Evolutionary conservation across 768 basidiomycete species (phyloP), one percentile per base, ranked within the genome.

Genomic region (Lentinus brumalis): DNA sequence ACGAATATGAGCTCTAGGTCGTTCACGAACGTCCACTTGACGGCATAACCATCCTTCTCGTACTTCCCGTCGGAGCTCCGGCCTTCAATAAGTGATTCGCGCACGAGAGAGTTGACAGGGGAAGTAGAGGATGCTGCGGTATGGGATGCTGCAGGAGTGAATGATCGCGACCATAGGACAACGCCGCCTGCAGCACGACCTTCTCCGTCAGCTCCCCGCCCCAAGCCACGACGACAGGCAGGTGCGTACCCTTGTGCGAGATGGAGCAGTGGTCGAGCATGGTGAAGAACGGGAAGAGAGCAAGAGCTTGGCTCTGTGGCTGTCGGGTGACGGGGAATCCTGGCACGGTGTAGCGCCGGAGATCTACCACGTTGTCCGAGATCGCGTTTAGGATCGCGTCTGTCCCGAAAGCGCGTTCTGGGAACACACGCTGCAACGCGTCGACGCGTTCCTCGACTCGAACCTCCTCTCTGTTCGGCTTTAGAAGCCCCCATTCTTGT

Each of bases 221-320:
- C 50, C 3, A 7, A 54, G 50, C 8, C 1, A 29, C n/a, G 7
- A 56, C 8, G 30, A 53, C 51, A 18, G 21, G 29, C 45, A 45
- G 30, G 40, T 7, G 51, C 74, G 42, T 61, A 89, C 94, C 94
- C 83, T 92, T 92, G 75, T 95, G 94, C 9, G 93, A 93, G 69
- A 98, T 96, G 31, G 94, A 95, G 74, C 94, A 93, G 75, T 95
- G 92, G 77, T 98, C 96, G 60, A 97, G 85, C 94, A 97, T 97
- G 57, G 62, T 29, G 32, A 29, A 32, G 46, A 47, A 47, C 9
- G 26, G 29, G 46, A 21, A 30, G n/a, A 8, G 46, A 26, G 21
- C 12, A 29, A 9, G 46, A 10, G 9, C 12, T 18, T 29, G 26
- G 21, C 10, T 12, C 42, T 44, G 5, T 16, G 26, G 14, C 18